Base-by-base conservation (phyloP, 177 flowering plant genomes). In the Telopea speciosissima region DNA sequence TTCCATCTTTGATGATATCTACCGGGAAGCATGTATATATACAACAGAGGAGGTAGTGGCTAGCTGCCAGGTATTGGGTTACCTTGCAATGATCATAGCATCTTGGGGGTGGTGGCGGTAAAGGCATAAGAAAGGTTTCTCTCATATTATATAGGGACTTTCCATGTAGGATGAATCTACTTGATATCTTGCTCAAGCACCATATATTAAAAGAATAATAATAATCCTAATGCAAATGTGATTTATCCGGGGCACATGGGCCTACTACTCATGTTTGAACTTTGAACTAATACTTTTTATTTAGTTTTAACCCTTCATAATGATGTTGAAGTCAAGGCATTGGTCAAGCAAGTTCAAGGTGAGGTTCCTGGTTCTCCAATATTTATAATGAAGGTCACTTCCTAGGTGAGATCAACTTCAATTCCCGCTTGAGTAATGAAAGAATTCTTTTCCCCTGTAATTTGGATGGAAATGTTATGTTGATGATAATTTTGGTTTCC, bases 301-400 rank as follows among this genome's bases (percentile, higher is more conserved):
- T 42, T 16, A 66, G 24, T 62, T 63, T 76, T 31, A 23, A 60
- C 10, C 68, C 62, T 84, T 12, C 75, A 96, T 81, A 96, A 91
- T 80, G 99, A 90, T 77, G 99, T 93, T 74, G 99, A 96, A 83
- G 99, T 96, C 11, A 87, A 83, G 81, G 99, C 97, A 66, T 77
- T 96, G 77, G 93, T 96, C 83, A 96, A 96, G 80, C 99, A 96
- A 93, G 99, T 96, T 59, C 98, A 96, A 77, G 99, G 99, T 73
- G 99, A 96, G 81, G 99, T 96, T 81, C 99, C 99, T 22, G 99
- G 99, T 7, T 96, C 99, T 22, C 99, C 99, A n/a, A n/a, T n/a
- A n/a, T n/a, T n/a, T n/a, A n/a, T n/a, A n/a, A n/a, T n/a, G n/a
- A n/a, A n/a, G n/a, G 90, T 96, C 80, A 97, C 99, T 75, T 89